Evolutionary conservation across 2,329 filamentous ascomycete genomes (phyloP).

Genomic region (Hymenoscyphus albidus): DNA sequence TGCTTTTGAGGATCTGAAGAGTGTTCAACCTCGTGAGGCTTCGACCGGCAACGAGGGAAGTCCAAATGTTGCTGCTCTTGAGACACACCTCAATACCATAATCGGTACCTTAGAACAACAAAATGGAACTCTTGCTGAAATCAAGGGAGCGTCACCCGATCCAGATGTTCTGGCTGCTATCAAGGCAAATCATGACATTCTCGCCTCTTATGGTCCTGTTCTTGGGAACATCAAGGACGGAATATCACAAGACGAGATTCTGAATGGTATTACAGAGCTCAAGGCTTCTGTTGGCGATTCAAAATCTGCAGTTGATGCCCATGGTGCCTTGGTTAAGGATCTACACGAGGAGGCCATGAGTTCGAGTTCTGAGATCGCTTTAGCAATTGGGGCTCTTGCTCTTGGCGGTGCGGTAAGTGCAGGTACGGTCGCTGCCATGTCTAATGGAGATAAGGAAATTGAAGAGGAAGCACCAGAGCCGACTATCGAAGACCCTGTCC

Average conservation of each 20-base stretch:
- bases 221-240: constrained; percentile 21
- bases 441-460: constrained; percentile 17
- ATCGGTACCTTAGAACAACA: constrained; percentile 22
- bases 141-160: constrained; percentile 17
- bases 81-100: constrained; percentile 23
- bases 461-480: constrained; percentile 14
- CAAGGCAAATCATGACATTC: constrained; percentile 19
- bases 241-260: constrained; percentile 20
- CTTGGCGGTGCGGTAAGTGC: constrained; percentile 25
- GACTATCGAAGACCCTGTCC: neutral
- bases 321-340: constrained; percentile 23
- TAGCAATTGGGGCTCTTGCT: constrained; percentile 24
- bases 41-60: constrained; percentile 3
- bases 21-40: constrained; percentile 8
- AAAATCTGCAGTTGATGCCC: constrained; percentile 21
- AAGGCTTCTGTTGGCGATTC: constrained; percentile 27
- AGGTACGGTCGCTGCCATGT: constrained; percentile 15
- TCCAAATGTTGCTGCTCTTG: constrained; percentile 17
- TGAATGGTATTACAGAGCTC: constrained; percentile 23
- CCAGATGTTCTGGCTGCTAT: constrained; percentile 18
- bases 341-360: constrained; percentile 26
- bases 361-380: constrained; percentile 23
- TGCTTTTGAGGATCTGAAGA: constrained; percentile 3
- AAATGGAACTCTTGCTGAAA: constrained; percentile 16
- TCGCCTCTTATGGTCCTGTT: constrained; percentile 16